Base-by-base conservation (phyloP, 2,329 filamentous ascomycete genomes). In the Tolypocladium tropicale region DNA sequence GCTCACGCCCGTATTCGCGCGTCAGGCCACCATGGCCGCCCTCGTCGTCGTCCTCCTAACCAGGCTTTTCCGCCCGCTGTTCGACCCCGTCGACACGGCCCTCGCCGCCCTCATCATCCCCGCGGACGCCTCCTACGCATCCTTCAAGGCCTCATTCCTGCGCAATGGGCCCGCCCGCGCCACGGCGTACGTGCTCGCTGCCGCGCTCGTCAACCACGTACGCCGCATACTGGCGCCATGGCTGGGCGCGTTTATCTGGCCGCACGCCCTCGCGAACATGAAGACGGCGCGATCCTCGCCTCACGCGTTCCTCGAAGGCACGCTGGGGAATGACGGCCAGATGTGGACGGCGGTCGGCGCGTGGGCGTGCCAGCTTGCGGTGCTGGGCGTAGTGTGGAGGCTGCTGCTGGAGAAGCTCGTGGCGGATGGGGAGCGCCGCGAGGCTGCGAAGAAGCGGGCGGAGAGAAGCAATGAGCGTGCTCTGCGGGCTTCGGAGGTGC, bases 151-250 rank as follows among this genome's bases (percentile, higher is more conserved):
- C 16, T 56, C 60, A 23, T 50, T 68, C 6, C 60, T 71, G 49
- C 62, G 62, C 10, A 57, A 63, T 48, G 66, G 67, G 36, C 61
- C 65, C 57, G 56, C 60, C 9, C 54, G 59, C 6, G 62, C 62
- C 2, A 60, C 69, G 14, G 58, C 61, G 1, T 64, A 65, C 52
- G 62, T 73, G 48, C 41, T 66, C 16, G 63, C 67, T 41, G 74
- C 74, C 53, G 65, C 72, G 18, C 57, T 75, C 14, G 46, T 69
- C 30, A 70, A 76, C 65, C 74, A 77, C 59, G 62, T 73, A 18
- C 68, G 71, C 5, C 63, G 70, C 23, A 61, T 67, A n/a, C 56
- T 74, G 0, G 46, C 55, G 12, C 70, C 68, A 7, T 65, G 59
- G 61, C 56, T 70, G 0, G 67, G 65, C 4, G 59, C 66, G 25